These are phyloP conservation scores for Tremella fuciformis DNA, from an alignment of 768 basidiomycete species.

Conservation along the genomic window DNA sequence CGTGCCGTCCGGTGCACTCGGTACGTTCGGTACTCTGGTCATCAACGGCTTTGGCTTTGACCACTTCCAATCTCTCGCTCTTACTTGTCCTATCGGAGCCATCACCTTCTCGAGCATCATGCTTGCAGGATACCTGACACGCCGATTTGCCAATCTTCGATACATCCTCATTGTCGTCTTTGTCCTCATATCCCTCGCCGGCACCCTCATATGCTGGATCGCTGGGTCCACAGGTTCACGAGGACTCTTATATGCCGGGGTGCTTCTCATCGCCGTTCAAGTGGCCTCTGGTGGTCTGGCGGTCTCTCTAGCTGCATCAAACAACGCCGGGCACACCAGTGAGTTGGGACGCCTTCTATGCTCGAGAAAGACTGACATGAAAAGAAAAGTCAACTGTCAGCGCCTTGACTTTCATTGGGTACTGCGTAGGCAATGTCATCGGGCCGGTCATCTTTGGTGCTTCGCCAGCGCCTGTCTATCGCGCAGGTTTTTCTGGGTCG, in stretches of 20 bases:
- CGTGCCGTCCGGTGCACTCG: not conserved
- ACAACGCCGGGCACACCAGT: conserved; percentile 3
- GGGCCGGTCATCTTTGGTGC: conserved; percentile 1
- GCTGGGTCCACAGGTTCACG: not conserved
- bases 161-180: conserved; percentile 1
- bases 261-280: not conserved
- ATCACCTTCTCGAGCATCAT: conserved; percentile 2
- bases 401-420: not conserved
- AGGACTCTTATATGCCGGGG: not conserved
- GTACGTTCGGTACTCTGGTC: not conserved
- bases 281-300: conserved; percentile 1
- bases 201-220: conserved; percentile 5
- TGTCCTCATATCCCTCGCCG: conserved; percentile 3
- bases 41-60: conserved; percentile 6
- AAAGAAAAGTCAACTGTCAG: conserved; percentile 1
- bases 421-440: conserved; percentile 1
- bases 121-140: not conserved
- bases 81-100: not conserved
- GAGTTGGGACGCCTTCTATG: not conserved
- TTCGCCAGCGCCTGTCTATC: not conserved
- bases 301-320: conserved; percentile 2
- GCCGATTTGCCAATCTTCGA: not conserved
- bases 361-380: not conserved
- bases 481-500: not conserved
- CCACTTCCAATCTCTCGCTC: conserved; percentile 3